Evolutionary conservation across 1,284 basidiomycete species (phyloP), one percentile per base, ranked within the genome.

Genomic region (Fomitopsis pinicola): DNA sequence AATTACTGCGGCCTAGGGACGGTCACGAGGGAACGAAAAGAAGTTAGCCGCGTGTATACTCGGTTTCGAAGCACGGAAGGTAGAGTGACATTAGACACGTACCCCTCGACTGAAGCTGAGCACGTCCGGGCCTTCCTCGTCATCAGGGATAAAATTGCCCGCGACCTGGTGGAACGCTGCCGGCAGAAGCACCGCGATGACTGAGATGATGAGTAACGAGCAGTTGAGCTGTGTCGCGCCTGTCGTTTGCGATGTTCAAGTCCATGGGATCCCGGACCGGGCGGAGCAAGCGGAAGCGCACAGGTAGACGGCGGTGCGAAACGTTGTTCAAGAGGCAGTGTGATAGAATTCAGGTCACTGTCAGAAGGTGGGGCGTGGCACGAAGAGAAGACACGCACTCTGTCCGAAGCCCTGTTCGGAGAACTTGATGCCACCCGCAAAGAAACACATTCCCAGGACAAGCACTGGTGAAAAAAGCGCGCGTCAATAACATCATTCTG

Each of bases 361-460:
- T 62, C 56, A 63, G 38, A 35, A 44, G 40, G 46, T 50, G 26
- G 48, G 35, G n/a, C 22, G 52, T 35, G 33, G 40, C 59, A 53
- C 50, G 28, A 54, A 46, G 38, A 44, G 44, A 28, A 48, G 36
- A 54, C 46, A 76, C 83, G 63, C 66, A 89, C 89, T 83, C 48
- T 78, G 71, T 48, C 86, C 87, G 64, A 94, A 93, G 0, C 87
- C 90, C 76, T 86, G 89, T 69, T 91, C 87, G 30, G 84, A 84
- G 68, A 82, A 91, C 62, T 81, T 81, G 42, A 84, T 73, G 28
- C 89, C 89, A 56, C 88, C 89, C 33, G 84, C 86, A 70, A 89
- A 87, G 78, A 90, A 85, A 72, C 86, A 90, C 90, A 92, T 88
- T 59, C 92, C 92, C 52, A 94, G 81, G 6, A 95, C 92, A 58